Base-by-base conservation (phyloP, 2,329 filamentous ascomycete species). In the Clathrospora elynae region DNA sequence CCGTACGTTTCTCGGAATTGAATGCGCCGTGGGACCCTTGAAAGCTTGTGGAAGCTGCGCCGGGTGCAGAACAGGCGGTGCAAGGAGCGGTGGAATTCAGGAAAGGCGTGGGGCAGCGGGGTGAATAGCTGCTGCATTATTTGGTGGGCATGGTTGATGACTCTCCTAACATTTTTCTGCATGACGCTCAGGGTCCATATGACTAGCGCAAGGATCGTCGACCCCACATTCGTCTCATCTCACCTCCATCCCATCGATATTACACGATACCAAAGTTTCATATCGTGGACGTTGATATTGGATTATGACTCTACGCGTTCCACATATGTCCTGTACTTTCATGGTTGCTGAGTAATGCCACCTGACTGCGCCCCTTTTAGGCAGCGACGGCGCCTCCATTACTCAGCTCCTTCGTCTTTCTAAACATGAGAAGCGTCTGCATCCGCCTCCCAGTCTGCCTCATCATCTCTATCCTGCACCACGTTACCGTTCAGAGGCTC, bases 31-130 rank as follows among this genome's bases (percentile, higher is more conserved):
- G 64, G 55, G 6, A 65, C 55, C 33, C 62, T 56, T 6, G 66
- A 69, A 9, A 68, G 63, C 37, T 63, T 66, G 51, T 68, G 66
- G 34, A 66, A 64, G 28, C 49, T 49, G 45, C 61, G 61, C 3
- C 46, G 56, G 11, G 49, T 29, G 47, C 62, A 66, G 49, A 62
- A 66, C 14, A 64, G 37, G n/a, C 47, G 56, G 33, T 63, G 57
- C 17, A 66, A 44, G 18, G 57, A 57, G 14, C 20, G 39, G 8
- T 59, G 53, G 24, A 64, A 53, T 28, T 65, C 62, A 17, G 60
- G 59, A 48, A 64, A 66, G 30, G 54, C 42, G 54, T 51, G 53
- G 47, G 57, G 36, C 42, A 63, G 53, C 51, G 50, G 51, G 42
- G 51, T 33, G 38, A 49, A 44, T 10, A 40, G 49, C 44, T 49